Base-by-base conservation (phyloP, 2,329 filamentous ascomycete species). In the Talaromyces pinophilus region DNA sequence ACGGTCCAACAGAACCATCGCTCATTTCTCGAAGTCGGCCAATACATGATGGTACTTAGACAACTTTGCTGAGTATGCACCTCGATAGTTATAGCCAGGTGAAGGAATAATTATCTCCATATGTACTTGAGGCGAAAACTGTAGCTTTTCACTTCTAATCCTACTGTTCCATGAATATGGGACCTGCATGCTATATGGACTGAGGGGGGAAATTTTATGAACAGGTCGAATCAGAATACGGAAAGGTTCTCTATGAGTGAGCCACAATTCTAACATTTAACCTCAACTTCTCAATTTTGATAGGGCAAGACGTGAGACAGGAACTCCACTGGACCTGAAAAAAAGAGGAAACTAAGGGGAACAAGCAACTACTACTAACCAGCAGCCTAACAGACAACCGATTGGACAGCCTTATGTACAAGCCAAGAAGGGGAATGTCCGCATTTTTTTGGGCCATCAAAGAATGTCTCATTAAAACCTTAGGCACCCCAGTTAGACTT, bases 1-100 rank as follows among this genome's bases (percentile, higher is more conserved):
- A 55, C 17, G 8, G 52, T 55, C 52, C 52, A 55, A 19, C 28
- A 55, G 30, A 55, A 55, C 52, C 28, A 55, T 19, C 52, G 52
- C 52, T 55, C 52, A 35, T 55, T 19, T 55, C 52, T 55, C n/a
- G 52, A 55, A 35, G 28, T 19, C 8, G 52, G 52, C 52, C 28
- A 55, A 55, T 55, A 55, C 52, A 55, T 55, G 28, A 35, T 28
- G 25, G 6, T 33, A 30, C 28, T n/a, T 19, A 5, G 15, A 30
- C 22, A 5, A 28, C 48, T 52, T 28, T 55, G 17, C 3, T 30
- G 48, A 30, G 25, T 28, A 28, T 22, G 44, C 13, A 22, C 22
- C 22, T 52, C 13, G 48, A 52, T 52, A 28, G 4, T 28, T 28
- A 15, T 52, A 17, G 19, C 25, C 48, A 52, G 13, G 25, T 28